phyloP scores from a whole-genome alignment of 768 basidiomycete genomes.

The Phylloporus scabripes region DNA sequence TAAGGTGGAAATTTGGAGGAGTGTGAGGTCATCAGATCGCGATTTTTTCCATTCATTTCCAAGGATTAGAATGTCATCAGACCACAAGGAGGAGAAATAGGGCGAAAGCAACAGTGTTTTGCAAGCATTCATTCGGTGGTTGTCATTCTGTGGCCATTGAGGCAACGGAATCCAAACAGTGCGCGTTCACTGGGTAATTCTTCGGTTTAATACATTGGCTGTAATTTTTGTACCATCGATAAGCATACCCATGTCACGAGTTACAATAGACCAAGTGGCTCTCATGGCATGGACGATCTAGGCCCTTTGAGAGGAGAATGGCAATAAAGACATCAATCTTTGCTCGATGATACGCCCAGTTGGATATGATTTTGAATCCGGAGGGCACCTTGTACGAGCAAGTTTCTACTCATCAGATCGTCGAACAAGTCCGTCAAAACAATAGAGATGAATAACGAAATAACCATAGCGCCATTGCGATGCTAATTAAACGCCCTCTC shows the following conservation, averaged over 20 bases:
- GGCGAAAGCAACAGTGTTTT: too few relatives aligned
- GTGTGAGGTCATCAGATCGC: too few relatives aligned
- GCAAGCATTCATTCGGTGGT: too few relatives aligned
- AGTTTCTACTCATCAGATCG: not conserved
- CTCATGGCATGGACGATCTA: not conserved
- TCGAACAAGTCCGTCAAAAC: not conserved
- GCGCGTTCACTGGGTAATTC: not conserved
- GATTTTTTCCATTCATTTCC: too few relatives aligned
- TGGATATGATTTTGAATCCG: conserved; percentile 55
- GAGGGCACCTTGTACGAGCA: conserved; percentile 79
- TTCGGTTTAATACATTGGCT: not conserved
- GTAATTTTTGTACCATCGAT: conserved; percentile 11
- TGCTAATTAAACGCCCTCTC: conserved; percentile 41
- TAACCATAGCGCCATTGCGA: not conserved
- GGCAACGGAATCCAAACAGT: too few relatives aligned
- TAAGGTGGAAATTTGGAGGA: too few relatives aligned
- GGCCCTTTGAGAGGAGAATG: not conserved
- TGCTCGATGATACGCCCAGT: conserved; percentile 77
- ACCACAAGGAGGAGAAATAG: too few relatives aligned
- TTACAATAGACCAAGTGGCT: not conserved
- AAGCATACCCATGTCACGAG: not conserved
- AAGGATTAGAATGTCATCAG: too few relatives aligned
- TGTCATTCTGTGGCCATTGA: too few relatives aligned
- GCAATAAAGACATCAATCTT: conserved; percentile 33
- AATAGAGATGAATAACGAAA: not conserved